Evolutionary conservation across 768 basidiomycete genomes (phyloP).

Genomic region (Kwoniella botswanensis): DNA sequence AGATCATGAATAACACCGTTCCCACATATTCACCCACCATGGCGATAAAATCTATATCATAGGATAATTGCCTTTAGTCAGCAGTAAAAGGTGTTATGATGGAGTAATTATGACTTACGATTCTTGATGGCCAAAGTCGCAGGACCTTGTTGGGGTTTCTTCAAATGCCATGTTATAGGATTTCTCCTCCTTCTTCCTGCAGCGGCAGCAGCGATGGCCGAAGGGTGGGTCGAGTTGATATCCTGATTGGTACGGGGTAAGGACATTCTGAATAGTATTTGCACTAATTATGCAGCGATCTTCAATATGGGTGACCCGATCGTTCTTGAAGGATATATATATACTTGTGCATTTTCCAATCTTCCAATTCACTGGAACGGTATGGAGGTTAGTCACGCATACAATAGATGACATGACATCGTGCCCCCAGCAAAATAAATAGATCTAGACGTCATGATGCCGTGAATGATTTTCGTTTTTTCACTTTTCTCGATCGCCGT

Average conservation of each 20-base stretch:
- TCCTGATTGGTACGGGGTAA: background rate
- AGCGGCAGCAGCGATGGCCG: background rate
- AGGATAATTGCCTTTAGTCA: too few relatives aligned
- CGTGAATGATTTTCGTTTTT: constrained; percentile 11
- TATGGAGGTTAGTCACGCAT: constrained; percentile 7
- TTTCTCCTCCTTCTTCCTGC: constrained; percentile 19
- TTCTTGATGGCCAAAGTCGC: constrained; percentile 51
- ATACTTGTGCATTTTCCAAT: too few relatives aligned
- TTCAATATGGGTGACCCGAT: too few relatives aligned
- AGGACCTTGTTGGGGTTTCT: constrained; percentile 40
- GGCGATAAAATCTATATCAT: constrained; percentile 47
- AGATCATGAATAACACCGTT: constrained; percentile 56
- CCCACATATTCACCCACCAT: constrained; percentile 58
- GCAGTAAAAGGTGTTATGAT: too few relatives aligned
- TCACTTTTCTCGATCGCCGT: background rate
- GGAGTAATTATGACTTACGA: constrained; percentile 34
- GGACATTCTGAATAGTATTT: too few relatives aligned
- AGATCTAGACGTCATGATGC: constrained; percentile 29
- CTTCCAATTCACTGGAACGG: too few relatives aligned
- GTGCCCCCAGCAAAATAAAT: background rate
- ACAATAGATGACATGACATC: background rate
- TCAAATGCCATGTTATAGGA: constrained; percentile 46
- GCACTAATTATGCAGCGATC: too few relatives aligned
- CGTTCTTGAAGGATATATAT: background rate
- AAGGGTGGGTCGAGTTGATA: constrained; percentile 10